Evolutionary conservation across 75 land plant genomes (phyloP).

Genomic region (Pinus albicaulis): DNA sequence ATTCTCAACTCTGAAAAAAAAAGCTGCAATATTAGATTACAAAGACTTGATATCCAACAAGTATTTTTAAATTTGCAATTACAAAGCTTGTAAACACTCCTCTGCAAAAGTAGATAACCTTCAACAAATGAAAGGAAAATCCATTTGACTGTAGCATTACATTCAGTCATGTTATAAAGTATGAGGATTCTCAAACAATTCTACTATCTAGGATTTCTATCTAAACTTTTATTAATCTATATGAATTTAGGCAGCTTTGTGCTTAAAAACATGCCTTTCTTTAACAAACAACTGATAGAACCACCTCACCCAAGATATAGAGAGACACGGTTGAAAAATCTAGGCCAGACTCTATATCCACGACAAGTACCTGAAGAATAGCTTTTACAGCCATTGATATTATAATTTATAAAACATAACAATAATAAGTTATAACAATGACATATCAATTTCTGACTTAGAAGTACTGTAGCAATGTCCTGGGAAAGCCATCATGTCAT

Average conservation of each 20-base stretch:
- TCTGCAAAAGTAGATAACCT: not conserved
- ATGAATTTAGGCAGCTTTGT: not conserved
- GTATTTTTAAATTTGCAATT: not conserved
- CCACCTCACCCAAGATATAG: not conserved
- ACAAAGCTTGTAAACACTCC: not conserved
- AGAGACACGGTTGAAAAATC: too few relatives aligned
- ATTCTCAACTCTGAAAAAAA: constrained; percentile 32
- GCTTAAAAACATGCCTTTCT: not conserved
- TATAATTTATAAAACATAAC: too few relatives aligned
- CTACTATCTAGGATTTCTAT: not conserved
- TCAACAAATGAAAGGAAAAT: not conserved
- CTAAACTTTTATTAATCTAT: not conserved
- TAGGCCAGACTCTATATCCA: too few relatives aligned
- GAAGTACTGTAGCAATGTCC: too few relatives aligned
- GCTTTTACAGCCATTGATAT: too few relatives aligned
- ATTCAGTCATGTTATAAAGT: too few relatives aligned
- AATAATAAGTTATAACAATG: too few relatives aligned
- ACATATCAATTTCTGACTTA: too few relatives aligned
- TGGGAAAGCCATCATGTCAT: too few relatives aligned
- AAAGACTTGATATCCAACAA: too few relatives aligned
- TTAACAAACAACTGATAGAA: not conserved
- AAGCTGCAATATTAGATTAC: not conserved
- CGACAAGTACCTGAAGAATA: too few relatives aligned
- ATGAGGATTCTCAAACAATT: not conserved
- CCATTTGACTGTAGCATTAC: not conserved